phyloP scores from a whole-genome alignment of 2,329 filamentous ascomycete genomes.

The Stachybotrys chartarum region DNA sequence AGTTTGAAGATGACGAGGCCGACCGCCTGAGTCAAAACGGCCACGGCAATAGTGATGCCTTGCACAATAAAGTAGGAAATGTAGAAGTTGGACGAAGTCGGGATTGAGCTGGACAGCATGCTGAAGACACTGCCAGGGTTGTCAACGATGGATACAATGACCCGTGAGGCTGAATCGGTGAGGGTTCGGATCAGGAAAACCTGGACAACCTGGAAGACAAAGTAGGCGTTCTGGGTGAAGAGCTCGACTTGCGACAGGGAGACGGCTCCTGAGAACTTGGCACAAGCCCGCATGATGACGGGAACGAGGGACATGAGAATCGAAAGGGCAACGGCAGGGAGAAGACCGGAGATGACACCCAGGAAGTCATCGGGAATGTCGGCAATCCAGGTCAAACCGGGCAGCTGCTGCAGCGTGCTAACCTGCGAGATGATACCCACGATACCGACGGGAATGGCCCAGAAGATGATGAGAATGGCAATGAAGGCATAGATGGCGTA shows the following conservation, averaged over 20 bases:
- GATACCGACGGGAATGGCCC: conserved; percentile 67
- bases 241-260: conserved; percentile 76
- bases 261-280: conserved; percentile 71
- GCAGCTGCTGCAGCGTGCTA: conserved; percentile 56
- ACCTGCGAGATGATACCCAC: conserved; percentile 85
- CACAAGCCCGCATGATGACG: conserved; percentile 56
- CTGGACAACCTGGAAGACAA: conserved; percentile 85
- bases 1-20: conserved; percentile 61
- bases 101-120: conserved; percentile 65
- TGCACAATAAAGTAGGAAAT: conserved; percentile 84
- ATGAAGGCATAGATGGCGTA: conserved; percentile 60
- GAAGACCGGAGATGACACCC: conserved; percentile 73
- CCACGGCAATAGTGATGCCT: conserved; percentile 68
- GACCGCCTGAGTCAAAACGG: conserved; percentile 60
- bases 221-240: conserved; percentile 88
- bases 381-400: conserved; percentile 68
- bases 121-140: conserved; percentile 54
- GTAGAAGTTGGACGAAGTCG: conserved; percentile 87
- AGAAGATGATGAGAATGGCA: conserved; percentile 73
- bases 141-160: conserved; percentile 54
- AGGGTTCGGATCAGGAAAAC: conserved; percentile 86
- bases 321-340: conserved; percentile 73
- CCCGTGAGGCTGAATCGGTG: conserved; percentile 67
- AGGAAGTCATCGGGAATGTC: conserved; percentile 61
- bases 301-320: conserved; percentile 80